Evolutionary conservation across 306 rosid genomes (phyloP), one percentile per base, ranked within the genome.

Genomic region (Abrus precatorius): DNA sequence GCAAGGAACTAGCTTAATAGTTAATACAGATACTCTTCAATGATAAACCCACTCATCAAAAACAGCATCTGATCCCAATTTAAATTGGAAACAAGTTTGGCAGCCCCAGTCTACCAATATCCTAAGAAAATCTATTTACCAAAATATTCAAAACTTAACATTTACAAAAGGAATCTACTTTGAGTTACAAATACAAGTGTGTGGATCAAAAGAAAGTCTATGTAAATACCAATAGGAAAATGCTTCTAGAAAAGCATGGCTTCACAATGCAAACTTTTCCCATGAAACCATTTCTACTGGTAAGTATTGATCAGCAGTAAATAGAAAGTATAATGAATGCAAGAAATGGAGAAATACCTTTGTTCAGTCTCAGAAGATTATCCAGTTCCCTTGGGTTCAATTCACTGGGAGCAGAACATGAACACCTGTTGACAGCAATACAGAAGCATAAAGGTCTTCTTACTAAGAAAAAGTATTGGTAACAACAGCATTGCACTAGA

Each of bases 371-470:
- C 68, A 93, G 89, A 87, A 95, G 93, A 85, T 82, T 82, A 84
- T 95, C 99, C 82, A 90, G 71, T 79, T 95, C 99, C 85, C 83
- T 85, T n/a, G 96, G 88, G 83, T 76, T 82, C 89, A 95, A 82
- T 87, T 95, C 99, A 81, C 86, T 88, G 5, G 93, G 91, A 68
- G 91, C 89, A 78, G 99, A 89, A 86, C 99, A 95, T 12, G 89
- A 91, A 88, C 89, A 84, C 92, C 99, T 95, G 92, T 57, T 67
- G 55, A 78, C 66, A 87, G 64, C 66, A 80, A 69, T 55, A 68
- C 57, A 61, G 75, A 81, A 74, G 76, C 63, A 74, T 80, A 20
- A 81, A 55, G 36, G 76, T 45, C 81, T 79, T 45, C 20, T 20
- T 12, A 5, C 32, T 52, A 49, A 76, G 52, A 63, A 75, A 67